A percentile compares a stretch with the other conserved stretches of the same genome.
Evolutionary conservation across 2,329 filamentous ascomycete species (phyloP).

Genomic region (Colletotrichum melonis): DNA sequence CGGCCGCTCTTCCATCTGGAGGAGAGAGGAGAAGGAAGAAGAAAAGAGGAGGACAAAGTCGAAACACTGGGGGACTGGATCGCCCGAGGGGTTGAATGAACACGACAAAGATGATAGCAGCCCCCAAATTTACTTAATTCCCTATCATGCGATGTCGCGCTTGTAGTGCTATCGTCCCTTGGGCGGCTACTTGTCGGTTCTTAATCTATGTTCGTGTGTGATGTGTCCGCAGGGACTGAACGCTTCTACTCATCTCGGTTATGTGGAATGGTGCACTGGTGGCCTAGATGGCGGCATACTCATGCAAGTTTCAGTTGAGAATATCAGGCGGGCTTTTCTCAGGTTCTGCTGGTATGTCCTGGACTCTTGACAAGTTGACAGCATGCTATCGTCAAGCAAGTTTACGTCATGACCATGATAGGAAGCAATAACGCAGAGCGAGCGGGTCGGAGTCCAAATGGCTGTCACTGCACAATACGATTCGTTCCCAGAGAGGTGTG

Average conservation of each 20-base stretch:
- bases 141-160: background rate
- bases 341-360: background rate
- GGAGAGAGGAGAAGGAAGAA: background rate
- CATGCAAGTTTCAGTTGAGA: conserved; percentile 11
- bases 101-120: conserved; percentile 11
- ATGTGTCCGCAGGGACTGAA: background rate
- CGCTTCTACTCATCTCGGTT: background rate
- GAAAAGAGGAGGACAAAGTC: conserved; percentile 5
- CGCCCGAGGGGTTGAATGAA: background rate
- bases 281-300: background rate
- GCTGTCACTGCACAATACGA: too few relatives aligned
- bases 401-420: too few relatives aligned
- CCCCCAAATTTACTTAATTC: conserved; percentile 32
- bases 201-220: background rate
- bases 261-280: too few relatives aligned
- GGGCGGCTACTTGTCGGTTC: background rate
- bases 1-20: background rate
- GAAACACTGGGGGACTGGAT: conserved; percentile 6
- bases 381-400: background rate
- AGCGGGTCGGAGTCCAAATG: too few relatives aligned
- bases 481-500: too few relatives aligned
- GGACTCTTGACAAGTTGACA: too few relatives aligned
- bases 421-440: too few relatives aligned
- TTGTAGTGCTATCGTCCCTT: background rate
- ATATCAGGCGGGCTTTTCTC: background rate